Conservation (phyloP, 305 asterid species). For the Solanum hybrid region DNA sequence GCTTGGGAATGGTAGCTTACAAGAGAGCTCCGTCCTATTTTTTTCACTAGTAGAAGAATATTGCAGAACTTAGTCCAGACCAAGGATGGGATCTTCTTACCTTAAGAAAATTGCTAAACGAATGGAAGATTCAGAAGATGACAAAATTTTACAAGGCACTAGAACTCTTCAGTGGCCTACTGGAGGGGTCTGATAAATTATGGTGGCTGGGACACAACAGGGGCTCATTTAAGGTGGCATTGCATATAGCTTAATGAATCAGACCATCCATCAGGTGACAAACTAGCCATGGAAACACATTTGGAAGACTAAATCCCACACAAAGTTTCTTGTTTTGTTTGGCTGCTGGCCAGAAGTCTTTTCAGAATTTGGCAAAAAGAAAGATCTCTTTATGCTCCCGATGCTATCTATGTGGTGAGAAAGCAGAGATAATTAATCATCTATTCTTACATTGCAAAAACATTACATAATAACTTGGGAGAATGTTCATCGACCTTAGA, state of each 20-base stretch:
- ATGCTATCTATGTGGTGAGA: not conserved
- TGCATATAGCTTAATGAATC: not conserved
- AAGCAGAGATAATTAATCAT: not conserved
- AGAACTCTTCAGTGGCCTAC: not conserved
- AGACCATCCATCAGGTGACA: not conserved
- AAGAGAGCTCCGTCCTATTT: not conserved
- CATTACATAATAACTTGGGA: not conserved
- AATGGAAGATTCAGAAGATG: not conserved
- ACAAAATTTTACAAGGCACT: not conserved
- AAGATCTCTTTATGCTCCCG: not conserved
- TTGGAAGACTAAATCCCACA: not conserved
- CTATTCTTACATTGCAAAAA: not conserved
- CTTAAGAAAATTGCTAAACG: not conserved
- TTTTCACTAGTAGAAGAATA: not conserved
- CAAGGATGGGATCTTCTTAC: not conserved
- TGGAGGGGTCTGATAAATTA: not conserved
- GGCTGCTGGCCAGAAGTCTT: not conserved
- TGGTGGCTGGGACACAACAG: not conserved
- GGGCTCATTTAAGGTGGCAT: not conserved
- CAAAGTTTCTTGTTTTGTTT: not conserved
- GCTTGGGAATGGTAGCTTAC: not conserved
- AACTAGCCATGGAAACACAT: not conserved
- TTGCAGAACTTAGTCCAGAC: not conserved
- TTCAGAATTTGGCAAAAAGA: not conserved
- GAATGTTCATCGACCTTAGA: not conserved